Conservation (phyloP, 140 eudicot genomes). For the Erigeron philadelphicus region DNA sequence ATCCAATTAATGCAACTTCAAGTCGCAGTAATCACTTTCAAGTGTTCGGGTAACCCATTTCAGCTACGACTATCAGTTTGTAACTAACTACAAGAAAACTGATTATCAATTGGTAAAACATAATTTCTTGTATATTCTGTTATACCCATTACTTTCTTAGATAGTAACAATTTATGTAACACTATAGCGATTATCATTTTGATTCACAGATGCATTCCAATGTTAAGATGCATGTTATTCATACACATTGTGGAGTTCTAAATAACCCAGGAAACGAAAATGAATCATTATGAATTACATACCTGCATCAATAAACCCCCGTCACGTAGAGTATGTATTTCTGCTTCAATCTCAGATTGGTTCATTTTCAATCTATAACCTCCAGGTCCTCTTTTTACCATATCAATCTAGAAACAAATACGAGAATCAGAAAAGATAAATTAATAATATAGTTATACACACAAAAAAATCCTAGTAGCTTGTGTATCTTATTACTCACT, state of each 20-base stretch:
- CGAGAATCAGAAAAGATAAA: not conserved
- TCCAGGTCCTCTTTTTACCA: conserved; percentile 97
- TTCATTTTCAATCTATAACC: conserved; percentile 80
- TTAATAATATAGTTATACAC: not conserved
- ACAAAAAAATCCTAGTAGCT: not conserved
- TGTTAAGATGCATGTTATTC: not conserved
- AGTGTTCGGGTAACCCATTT: not conserved
- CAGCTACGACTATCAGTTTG: not conserved
- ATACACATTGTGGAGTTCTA: not conserved
- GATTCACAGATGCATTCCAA: not conserved
- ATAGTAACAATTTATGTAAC: not conserved
- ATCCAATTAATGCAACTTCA: not conserved
- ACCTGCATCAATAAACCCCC: conserved; percentile 99
- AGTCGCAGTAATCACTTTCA: not conserved
- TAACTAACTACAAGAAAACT: not conserved
- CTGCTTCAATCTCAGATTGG: conserved; percentile 85
- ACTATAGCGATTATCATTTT: not conserved
- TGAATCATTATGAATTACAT: not conserved
- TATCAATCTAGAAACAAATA: conserved; percentile 53
- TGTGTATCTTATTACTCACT: conserved; percentile 40
- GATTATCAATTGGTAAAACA: no score
- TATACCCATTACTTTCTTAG: no score
- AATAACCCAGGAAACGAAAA: not conserved
- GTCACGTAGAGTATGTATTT: conserved; percentile 94
- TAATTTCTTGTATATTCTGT: no score